These are phyloP conservation scores for Xylaria palmicola DNA, from an alignment of 495 filamentous ascomycete genomes.

Conservation along the genomic window DNA sequence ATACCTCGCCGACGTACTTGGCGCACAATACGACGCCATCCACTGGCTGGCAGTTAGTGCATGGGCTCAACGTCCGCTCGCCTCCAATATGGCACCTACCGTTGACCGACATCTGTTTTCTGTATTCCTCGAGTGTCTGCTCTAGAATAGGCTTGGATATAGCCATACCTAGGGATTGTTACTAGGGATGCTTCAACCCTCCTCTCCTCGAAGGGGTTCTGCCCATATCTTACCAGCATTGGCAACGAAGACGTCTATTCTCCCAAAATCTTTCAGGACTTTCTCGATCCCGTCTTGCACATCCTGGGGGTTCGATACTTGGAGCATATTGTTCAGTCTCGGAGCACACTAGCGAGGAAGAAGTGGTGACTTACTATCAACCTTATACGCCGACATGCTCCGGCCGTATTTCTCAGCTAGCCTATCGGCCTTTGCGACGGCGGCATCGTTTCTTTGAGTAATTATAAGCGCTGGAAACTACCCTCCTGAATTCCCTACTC, in stretches of 20 bases:
- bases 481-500: constrained; percentile 24
- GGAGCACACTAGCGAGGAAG: not conserved
- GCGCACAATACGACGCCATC: constrained; percentile 55
- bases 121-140: constrained; percentile 47
- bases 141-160: constrained; percentile 51
- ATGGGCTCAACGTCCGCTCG: constrained; percentile 22
- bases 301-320: constrained; percentile 54
- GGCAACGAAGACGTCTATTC: constrained; percentile 35
- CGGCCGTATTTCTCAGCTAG: constrained; percentile 52
- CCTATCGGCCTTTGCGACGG: constrained; percentile 47
- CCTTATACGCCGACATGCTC: constrained; percentile 56
- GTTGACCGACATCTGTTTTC: constrained; percentile 41
- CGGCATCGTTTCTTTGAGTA: constrained; percentile 46
- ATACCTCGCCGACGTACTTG: constrained; percentile 51
- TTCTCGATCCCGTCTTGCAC: constrained; percentile 46
- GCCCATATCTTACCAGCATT: constrained; percentile 31
- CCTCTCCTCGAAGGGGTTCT: not conserved
- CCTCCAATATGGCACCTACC: constrained; percentile 17
- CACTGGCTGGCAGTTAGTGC: constrained; percentile 38
- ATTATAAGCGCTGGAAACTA: constrained; percentile 25
- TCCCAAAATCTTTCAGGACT: constrained; percentile 46
- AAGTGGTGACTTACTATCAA: constrained; percentile 46
- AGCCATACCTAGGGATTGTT: constrained; percentile 40
- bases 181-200: not conserved
- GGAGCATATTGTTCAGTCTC: not conserved